A percentile compares a stretch with the other conserved stretches of the same genome.
Conservation (phyloP, 2,329 filamentous ascomycete genomes). For the Phyllosticta capitalensis region DNA sequence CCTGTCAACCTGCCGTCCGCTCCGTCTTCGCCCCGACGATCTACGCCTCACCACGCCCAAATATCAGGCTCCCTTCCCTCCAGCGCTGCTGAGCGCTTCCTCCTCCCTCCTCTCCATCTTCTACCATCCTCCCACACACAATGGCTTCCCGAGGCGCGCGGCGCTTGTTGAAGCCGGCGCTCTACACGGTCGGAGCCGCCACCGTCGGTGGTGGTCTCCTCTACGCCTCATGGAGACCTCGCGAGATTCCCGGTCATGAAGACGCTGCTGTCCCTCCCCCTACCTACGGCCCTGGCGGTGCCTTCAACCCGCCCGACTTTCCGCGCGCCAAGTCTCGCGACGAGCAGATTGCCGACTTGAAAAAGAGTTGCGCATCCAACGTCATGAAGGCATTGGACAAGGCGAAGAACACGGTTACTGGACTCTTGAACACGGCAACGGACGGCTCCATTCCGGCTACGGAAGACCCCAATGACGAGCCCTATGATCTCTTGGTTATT, state of each 20-base stretch:
- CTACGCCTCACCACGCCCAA: neutral
- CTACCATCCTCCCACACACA: neutral
- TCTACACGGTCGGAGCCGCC: conserved; percentile 49
- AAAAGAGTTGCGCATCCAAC: conserved; percentile 37
- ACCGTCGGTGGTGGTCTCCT: conserved; percentile 46
- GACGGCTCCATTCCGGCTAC: conserved; percentile 1
- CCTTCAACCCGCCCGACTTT: conserved; percentile 57
- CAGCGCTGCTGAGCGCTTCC: neutral
- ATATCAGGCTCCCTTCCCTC: conserved; percentile 8
- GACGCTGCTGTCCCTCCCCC: conserved; percentile 61
- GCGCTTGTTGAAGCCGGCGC: conserved; percentile 47
- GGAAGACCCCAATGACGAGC: conserved; percentile 33
- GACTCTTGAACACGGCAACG: conserved; percentile 10
- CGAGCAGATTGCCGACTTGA: conserved; percentile 55
- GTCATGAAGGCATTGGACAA: conserved; percentile 26
- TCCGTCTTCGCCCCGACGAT: neutral
- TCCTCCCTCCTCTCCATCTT: neutral
- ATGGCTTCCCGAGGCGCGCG: conserved; percentile 16
- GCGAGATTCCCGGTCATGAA: conserved; percentile 62
- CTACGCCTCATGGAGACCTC: conserved; percentile 58
- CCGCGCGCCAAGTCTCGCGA: conserved; percentile 52
- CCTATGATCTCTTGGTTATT: conserved; percentile 70
- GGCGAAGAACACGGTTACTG: conserved; percentile 22
- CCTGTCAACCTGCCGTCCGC: neutral
- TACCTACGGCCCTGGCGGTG: conserved; percentile 57